These are phyloP conservation scores for Aspergillus sp. DNA, from an alignment of 2,329 filamentous ascomycete species.

Conservation along the genomic window DNA sequence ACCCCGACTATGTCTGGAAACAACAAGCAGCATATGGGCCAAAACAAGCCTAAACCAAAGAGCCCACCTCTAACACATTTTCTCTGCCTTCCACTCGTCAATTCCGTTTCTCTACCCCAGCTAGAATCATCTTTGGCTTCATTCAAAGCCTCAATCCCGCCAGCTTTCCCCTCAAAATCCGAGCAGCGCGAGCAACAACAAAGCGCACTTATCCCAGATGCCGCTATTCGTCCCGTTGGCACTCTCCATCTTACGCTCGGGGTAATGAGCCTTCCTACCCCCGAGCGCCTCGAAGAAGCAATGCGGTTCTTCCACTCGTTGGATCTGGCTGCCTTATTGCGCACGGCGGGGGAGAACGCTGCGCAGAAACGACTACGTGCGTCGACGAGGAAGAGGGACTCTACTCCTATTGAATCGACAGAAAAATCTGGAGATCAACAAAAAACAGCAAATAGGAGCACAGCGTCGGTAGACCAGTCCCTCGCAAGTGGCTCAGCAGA, in stretches of 20 bases:
- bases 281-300: slow-evolving; percentile 51
- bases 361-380: slow-evolving; percentile 2
- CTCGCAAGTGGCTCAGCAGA: background rate
- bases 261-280: slow-evolving; percentile 70
- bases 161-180: slow-evolving; percentile 8
- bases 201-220: slow-evolving; percentile 54
- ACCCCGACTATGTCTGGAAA: slow-evolving; percentile 13
- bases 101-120: slow-evolving; percentile 59
- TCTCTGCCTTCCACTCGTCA: slow-evolving; percentile 61
- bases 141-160: slow-evolving; percentile 60
- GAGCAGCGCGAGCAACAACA: slow-evolving; percentile 32
- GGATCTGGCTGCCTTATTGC: slow-evolving; percentile 43
- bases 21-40: slow-evolving; percentile 8
- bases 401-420: background rate
- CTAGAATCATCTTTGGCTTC: slow-evolving; percentile 61
- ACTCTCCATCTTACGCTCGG: slow-evolving; percentile 85
- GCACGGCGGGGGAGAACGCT: slow-evolving; percentile 32
- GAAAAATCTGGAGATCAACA: background rate
- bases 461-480: background rate
- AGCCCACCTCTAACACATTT: slow-evolving; percentile 46
- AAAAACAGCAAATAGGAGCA: background rate
- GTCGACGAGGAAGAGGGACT: background rate
- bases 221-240: slow-evolving; percentile 72
- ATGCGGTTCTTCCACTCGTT: slow-evolving; percentile 45
- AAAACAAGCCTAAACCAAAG: slow-evolving; percentile 16